Conservation (phyloP, 2,329 filamentous ascomycete species). For the Phaeophleospora eucalypticola region DNA sequence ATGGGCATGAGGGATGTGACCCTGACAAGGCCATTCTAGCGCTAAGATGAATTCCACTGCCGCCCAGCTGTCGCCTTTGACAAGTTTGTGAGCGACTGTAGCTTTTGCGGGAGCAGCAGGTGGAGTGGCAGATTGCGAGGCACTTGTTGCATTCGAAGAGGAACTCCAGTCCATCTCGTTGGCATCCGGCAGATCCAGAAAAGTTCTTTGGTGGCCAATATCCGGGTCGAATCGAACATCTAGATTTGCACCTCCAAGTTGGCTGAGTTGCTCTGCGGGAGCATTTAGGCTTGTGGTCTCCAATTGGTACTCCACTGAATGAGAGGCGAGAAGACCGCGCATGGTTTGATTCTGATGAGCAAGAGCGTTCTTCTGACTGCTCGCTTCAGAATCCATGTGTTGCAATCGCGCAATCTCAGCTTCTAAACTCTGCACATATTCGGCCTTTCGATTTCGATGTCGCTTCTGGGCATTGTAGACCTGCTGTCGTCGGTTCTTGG, state of each 20-base stretch:
- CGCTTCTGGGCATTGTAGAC: slow-evolving; percentile 28
- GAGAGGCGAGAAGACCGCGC: slow-evolving; percentile 13
- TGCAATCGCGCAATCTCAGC: slow-evolving; percentile 21
- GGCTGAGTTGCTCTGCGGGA: not conserved
- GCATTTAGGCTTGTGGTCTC: slow-evolving; percentile 7
- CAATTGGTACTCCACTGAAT: slow-evolving; percentile 14
- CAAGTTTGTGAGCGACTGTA: too few species aligned
- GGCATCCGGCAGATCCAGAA: slow-evolving; percentile 16
- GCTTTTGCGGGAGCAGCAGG: not conserved
- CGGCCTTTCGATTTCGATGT: slow-evolving; percentile 24
- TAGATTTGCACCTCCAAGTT: slow-evolving; percentile 9
- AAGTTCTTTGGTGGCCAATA: slow-evolving; percentile 20
- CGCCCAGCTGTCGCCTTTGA: slow-evolving; percentile 13
- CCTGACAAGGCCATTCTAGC: slow-evolving; percentile 22
- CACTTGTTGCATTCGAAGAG: slow-evolving; percentile 1
- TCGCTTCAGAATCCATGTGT: slow-evolving; percentile 18
- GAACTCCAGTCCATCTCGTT: slow-evolving; percentile 3
- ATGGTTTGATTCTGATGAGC: slow-evolving; percentile 20
- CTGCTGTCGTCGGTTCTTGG: slow-evolving; percentile 22
- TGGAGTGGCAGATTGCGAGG: not conserved
- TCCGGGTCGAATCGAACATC: slow-evolving; percentile 17
- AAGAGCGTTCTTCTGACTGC: slow-evolving; percentile 19
- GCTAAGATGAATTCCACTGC: slow-evolving; percentile 27
- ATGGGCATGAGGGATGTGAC: slow-evolving; percentile 16
- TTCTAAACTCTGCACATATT: slow-evolving; percentile 22